phyloP scores from a whole-genome alignment of 1,284 basidiomycete genomes.

The Cutaneotrichosporon sp. region DNA sequence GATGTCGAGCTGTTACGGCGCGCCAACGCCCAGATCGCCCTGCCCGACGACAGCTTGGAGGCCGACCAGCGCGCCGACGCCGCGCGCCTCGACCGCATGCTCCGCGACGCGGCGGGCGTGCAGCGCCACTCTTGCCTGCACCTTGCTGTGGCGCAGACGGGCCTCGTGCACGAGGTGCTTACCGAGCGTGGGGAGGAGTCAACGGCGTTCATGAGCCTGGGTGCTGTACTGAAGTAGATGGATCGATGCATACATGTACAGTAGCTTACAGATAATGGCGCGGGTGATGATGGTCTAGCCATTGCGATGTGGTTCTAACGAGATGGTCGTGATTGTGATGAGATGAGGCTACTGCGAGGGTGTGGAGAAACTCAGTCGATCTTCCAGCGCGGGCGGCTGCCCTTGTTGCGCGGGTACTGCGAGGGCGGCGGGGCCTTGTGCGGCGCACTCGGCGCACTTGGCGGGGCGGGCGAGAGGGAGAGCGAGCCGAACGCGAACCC shows the following conservation, averaged over 20 bases:
- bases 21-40: constrained; percentile 12
- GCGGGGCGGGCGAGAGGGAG: background rate
- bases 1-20: constrained; percentile 14
- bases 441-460: background rate
- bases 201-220: constrained; percentile 18
- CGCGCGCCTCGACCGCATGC: constrained; percentile 5
- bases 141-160: constrained; percentile 22
- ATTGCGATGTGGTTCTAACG: background rate
- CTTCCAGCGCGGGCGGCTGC: background rate
- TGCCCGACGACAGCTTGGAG: background rate
- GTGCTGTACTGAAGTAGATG: constrained; percentile 9
- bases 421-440: background rate
- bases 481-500: background rate
- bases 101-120: constrained; percentile 17
- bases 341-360: no score
- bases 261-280: background rate
- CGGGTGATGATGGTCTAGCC: background rate
- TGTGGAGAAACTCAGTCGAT: no score
- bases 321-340: no score
- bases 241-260: constrained; percentile 1
- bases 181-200: constrained; percentile 16
- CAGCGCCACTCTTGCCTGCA: constrained; percentile 15
- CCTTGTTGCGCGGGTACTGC: constrained; percentile 2
- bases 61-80: constrained; percentile 8
- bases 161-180: constrained; percentile 20